These are phyloP conservation scores for Lolium multiflorum DNA, from an alignment of 176 grass and related monocot genomes.

Conservation along the genomic window DNA sequence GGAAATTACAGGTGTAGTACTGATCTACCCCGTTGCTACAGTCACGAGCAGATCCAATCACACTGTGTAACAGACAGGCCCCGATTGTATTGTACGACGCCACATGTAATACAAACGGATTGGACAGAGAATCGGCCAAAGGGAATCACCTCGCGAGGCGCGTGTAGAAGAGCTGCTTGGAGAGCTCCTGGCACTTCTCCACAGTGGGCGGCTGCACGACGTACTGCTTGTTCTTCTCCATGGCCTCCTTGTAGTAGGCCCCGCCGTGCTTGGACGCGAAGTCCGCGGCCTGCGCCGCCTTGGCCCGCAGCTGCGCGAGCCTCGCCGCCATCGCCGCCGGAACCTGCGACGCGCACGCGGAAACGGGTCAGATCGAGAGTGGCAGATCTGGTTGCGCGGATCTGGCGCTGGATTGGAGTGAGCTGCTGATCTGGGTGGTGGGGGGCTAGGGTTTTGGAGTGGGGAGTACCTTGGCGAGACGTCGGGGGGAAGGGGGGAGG, in stretches of 20 bases:
- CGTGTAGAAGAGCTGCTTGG: constrained; percentile 95
- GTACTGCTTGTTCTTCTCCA: constrained; percentile 95
- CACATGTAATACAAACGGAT: background rate
- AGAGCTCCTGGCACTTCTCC: constrained; percentile 89
- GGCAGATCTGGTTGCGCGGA: constrained; percentile 47
- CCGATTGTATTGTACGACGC: background rate
- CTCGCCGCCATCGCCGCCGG: constrained; percentile 72
- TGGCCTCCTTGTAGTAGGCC: constrained; percentile 72
- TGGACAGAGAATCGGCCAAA: background rate
- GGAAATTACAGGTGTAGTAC: background rate
- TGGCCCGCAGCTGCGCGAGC: constrained; percentile 68
- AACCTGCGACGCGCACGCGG: constrained; percentile 30
- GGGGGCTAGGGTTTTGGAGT: background rate
- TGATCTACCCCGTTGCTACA: background rate
- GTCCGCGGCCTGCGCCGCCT: constrained; percentile 69
- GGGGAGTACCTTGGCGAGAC: constrained; percentile 39
- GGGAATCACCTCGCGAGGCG: constrained; percentile 77
- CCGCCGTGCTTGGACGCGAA: constrained; percentile 62
- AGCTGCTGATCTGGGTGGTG: background rate
- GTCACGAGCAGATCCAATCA: constrained; percentile 28
- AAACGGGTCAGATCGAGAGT: background rate
- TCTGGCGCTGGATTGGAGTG: background rate
- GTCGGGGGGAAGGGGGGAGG: constrained; percentile 20
- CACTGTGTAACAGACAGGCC: background rate
- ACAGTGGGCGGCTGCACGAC: constrained; percentile 81